phyloP scores from a whole-genome alignment of 352 stramenopile species.

The Globisporangium sylvaticum region DNA sequence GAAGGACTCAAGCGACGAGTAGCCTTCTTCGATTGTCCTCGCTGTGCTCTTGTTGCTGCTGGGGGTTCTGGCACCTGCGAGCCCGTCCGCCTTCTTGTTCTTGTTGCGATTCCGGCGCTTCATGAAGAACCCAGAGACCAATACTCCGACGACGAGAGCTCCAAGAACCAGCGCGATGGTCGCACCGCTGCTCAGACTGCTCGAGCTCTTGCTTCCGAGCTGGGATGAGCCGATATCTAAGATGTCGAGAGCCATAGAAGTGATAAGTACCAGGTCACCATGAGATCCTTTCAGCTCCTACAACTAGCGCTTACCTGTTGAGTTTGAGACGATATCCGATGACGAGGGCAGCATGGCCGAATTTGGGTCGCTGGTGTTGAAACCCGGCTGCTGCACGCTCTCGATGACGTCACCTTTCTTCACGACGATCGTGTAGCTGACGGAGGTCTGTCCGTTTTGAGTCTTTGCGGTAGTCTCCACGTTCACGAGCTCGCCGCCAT shows the following conservation, averaged over 20 bases:
- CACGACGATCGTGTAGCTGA: conserved; percentile 42
- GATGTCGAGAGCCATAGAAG: neutral
- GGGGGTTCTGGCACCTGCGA: neutral
- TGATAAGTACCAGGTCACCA: neutral
- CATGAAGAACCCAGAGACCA: conserved; percentile 13
- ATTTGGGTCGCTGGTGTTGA: conserved; percentile 11
- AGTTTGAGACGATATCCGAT: neutral
- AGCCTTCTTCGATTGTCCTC: neutral
- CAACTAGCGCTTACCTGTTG: neutral
- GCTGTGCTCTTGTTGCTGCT: neutral
- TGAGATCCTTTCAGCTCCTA: neutral
- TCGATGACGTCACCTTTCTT: conserved; percentile 22
- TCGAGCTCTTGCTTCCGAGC: neutral
- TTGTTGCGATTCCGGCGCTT: conserved; percentile 4
- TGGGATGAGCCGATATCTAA: neutral
- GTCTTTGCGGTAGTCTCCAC: conserved; percentile 33
- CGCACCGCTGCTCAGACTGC: conserved; percentile 3
- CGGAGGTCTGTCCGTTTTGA: conserved; percentile 22
- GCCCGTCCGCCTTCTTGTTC: neutral
- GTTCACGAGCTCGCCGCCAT: conserved; percentile 28
- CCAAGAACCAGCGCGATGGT: conserved; percentile 10
- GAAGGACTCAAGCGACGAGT: conserved; percentile 9
- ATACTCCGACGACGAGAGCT: conserved; percentile 8
- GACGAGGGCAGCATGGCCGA: neutral
- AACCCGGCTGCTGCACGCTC: conserved; percentile 8